Base-by-base conservation (phyloP, 352 stramenopile genomes). In the Globisporangium iwayamae region DNA sequence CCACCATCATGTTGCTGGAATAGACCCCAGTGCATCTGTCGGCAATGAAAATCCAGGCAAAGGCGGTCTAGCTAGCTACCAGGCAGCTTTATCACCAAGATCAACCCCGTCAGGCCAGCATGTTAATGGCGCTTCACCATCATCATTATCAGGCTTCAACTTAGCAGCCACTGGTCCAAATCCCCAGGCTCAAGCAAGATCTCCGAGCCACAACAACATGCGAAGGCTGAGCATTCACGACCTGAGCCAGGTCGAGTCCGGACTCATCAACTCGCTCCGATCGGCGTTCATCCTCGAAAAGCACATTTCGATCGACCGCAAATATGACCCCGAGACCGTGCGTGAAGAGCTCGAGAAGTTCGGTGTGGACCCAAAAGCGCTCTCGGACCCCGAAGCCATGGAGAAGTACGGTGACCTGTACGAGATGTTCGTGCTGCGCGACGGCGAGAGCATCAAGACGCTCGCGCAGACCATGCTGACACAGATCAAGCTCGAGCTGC, bases 201-300 rank as follows among this genome's bases (percentile, higher is more conserved):
- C 16, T 22, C 30, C 65, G 18, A 65, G 54, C 28, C 69, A 67
- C 2, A 65, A 79, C 11, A 76, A 76, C 58, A 78, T 73, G n/a
- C 51, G 54, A 14, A 54, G 62, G 0, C 5, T 67, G 53, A 67
- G 62, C 20, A 79, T 93, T 57, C 77, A 87, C 56, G 81, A 88
- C 36, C 64, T 93, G 25, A 81, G 73, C 9, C 25, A 66, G 13
- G 75, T 79, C 3, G 81, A 90, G 46, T 71, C 76, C 0, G 67
- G 62, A 8, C 60, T 88, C 16, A 79, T 91, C 36, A 83, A 89
- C 48, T 73, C 78, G 14, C 62, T 91, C 8, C 80, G 81, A 18
- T 71, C 78, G 0, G 73, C 74, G 11, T 92, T 91, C 56, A 52
- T 93, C 20, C 81, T 89, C 45, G 85, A 90, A 41, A 91, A 90